These are phyloP conservation scores for Diaporthe vexans DNA, from an alignment of 2,329 filamentous ascomycete species.

Conservation along the genomic window DNA sequence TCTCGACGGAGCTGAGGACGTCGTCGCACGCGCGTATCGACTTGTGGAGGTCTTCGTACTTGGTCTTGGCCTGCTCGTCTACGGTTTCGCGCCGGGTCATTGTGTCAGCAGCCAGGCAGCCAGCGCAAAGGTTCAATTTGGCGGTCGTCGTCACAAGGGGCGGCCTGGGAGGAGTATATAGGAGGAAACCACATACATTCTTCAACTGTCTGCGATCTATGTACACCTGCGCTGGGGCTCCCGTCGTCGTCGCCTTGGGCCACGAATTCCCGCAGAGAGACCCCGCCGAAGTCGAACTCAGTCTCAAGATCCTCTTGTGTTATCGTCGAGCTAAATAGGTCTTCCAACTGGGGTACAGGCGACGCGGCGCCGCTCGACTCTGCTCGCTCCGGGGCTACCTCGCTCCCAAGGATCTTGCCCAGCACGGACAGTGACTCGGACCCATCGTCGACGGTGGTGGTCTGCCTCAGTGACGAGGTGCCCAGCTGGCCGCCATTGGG, in stretches of 20 bases:
- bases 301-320: slow-evolving; percentile 69
- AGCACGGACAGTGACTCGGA: slow-evolving; percentile 67
- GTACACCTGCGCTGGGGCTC: slow-evolving; percentile 49
- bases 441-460: slow-evolving; percentile 58
- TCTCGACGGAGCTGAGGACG: slow-evolving; percentile 92
- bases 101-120: slow-evolving; percentile 20
- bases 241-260: slow-evolving; percentile 49
- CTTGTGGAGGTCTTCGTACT: slow-evolving; percentile 90
- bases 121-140: background rate
- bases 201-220: slow-evolving; percentile 74
- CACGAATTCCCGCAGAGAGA: slow-evolving; percentile 82
- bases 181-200: slow-evolving; percentile 73
- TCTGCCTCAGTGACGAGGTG: slow-evolving; percentile 66
- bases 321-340: slow-evolving; percentile 47
- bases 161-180: slow-evolving; percentile 37
- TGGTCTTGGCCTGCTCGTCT: slow-evolving; percentile 86
- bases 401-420: slow-evolving; percentile 37
- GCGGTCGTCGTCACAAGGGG: slow-evolving; percentile 23
- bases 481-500: slow-evolving; percentile 64
- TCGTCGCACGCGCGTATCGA: slow-evolving; percentile 94
- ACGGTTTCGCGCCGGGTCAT: slow-evolving; percentile 40
- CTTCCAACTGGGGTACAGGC: slow-evolving; percentile 31
- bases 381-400: slow-evolving; percentile 45
- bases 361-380: slow-evolving; percentile 9
- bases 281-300: slow-evolving; percentile 82